phyloP scores from a whole-genome alignment of 1,284 basidiomycete species.

The Mycosarcoma maydis region DNA sequence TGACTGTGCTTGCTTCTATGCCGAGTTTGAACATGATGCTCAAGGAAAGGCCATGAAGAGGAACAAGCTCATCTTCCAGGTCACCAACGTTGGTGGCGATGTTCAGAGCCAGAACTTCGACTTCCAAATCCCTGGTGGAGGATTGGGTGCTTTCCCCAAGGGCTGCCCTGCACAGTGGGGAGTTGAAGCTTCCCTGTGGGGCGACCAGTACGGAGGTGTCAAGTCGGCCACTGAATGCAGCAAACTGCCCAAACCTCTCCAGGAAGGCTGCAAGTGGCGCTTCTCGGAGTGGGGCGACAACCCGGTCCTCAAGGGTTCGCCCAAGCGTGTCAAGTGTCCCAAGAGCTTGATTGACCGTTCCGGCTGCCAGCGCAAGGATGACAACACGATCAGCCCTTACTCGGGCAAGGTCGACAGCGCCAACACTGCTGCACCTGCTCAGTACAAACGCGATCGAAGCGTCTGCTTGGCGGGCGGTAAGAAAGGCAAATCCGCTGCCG shows the following conservation, averaged over 20 bases:
- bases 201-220: constrained; percentile 25
- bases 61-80: constrained; percentile 43
- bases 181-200: constrained; percentile 11
- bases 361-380: constrained; percentile 47
- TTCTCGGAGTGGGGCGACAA: constrained; percentile 37
- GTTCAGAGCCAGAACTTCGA: constrained; percentile 33
- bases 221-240: constrained; percentile 1
- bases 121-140: constrained; percentile 45
- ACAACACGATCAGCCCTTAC: constrained; percentile 16
- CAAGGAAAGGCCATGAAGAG: constrained; percentile 27
- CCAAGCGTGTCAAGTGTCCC: constrained; percentile 34
- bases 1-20: constrained; percentile 36
- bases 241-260: constrained; percentile 22
- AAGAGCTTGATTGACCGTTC: constrained; percentile 40
- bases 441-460: constrained; percentile 39
- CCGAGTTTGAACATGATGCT: constrained; percentile 23
- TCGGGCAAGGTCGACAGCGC: constrained; percentile 12
- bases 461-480: constrained; percentile 25
- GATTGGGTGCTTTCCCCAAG: constrained; percentile 30
- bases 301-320: constrained; percentile 16
- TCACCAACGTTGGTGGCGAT: constrained; percentile 35
- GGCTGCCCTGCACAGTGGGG: constrained; percentile 37
- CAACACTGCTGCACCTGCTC: constrained; percentile 6
- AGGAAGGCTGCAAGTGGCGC: constrained; percentile 34
- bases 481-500: constrained; percentile 1